Evolutionary conservation across 2,329 filamentous ascomycete species (phyloP), one percentile per base, ranked within the genome.

Genomic region (Fusarium citri): DNA sequence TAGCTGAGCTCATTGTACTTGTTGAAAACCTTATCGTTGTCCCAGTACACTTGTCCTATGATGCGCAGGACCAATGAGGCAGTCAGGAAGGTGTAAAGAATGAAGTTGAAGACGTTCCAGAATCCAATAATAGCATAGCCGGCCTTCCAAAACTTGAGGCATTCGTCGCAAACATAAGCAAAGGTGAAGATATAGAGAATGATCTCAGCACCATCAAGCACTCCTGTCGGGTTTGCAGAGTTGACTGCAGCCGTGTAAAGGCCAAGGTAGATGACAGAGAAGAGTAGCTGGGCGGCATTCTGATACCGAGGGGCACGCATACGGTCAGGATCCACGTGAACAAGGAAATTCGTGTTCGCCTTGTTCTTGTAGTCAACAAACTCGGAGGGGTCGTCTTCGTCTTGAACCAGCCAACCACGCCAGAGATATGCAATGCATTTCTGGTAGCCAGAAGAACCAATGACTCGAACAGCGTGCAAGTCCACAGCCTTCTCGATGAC

Each of bases 391-490:
- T 98, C 94, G 51, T 94, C 87, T 74, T 98, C 94, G 72, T 98
- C 94, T 78, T 99, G 96, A n/a, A 97, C 90, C 11, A 98, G 85
- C 96, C 96, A 99, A 23, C 96, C 96, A 66, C 90, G 89, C 96
- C 96, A 99, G 11, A 99, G 89, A 77, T 97, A 94, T 67, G 87
- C 89, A 75, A 98, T 94, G 77, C 95, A 98, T 82, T 97, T 97
- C 72, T 98, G 96, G 79, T 98, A 99, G 26, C 96, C 95, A 0
- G 93, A 94, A 1, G 92, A 95, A 4, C 94, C 94, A 67, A 98
- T 98, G 49, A 99, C 90, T 16, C 88, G 86, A 47, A 98, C 84
- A 2, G 95, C 94, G 78, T 99, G 96, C 26, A 98, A 82, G 75
- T 99, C 96, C 37, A 98, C 94, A 0, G 96, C 93, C 76, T 94